A percentile compares a stretch with the other conserved stretches of the same genome.
Conservation (phyloP, 768 basidiomycete species). For the Trametes villosa region DNA sequence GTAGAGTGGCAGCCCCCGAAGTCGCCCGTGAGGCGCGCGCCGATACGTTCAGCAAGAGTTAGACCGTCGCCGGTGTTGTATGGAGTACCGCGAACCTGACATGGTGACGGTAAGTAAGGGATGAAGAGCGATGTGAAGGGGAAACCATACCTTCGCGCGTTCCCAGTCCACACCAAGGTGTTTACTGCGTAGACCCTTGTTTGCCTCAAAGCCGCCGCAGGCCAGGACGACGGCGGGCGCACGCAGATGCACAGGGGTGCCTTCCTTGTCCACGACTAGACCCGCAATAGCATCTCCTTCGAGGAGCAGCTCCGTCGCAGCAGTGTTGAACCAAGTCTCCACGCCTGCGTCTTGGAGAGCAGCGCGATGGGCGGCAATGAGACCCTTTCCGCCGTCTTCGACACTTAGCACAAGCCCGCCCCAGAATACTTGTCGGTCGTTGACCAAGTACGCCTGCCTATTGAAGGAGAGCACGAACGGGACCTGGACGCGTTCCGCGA, state of each 20-base stretch:
- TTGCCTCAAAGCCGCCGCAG: constrained; percentile 71
- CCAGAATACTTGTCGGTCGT: constrained; percentile 69
- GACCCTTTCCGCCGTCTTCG: constrained; percentile 69
- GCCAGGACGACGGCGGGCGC: constrained; percentile 60
- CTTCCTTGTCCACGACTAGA: constrained; percentile 47
- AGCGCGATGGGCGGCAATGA: constrained; percentile 58
- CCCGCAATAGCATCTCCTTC: constrained; percentile 49
- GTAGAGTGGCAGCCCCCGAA: constrained; percentile 75
- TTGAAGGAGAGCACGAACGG: constrained; percentile 65
- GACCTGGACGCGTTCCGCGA: constrained; percentile 52
- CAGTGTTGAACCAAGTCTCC: constrained; percentile 59
- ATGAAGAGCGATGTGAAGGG: neutral
- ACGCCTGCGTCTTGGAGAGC: constrained; percentile 56
- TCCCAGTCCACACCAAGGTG: constrained; percentile 65
- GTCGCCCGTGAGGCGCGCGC: constrained; percentile 64
- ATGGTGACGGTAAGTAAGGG: neutral
- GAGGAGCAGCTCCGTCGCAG: constrained; percentile 45
- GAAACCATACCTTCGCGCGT: constrained; percentile 49
- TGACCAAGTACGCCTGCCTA: constrained; percentile 68
- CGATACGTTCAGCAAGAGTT: constrained; percentile 50
- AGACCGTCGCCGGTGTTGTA: constrained; percentile 74
- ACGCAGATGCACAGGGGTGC: constrained; percentile 41
- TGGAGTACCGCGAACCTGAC: constrained; percentile 69
- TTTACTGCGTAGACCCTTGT: constrained; percentile 50
- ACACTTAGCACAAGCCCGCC: constrained; percentile 67